Evolutionary conservation across 179 eudicot species (phyloP), one percentile per base, ranked within the genome.

Genomic region (Amaranthus tricolor): DNA sequence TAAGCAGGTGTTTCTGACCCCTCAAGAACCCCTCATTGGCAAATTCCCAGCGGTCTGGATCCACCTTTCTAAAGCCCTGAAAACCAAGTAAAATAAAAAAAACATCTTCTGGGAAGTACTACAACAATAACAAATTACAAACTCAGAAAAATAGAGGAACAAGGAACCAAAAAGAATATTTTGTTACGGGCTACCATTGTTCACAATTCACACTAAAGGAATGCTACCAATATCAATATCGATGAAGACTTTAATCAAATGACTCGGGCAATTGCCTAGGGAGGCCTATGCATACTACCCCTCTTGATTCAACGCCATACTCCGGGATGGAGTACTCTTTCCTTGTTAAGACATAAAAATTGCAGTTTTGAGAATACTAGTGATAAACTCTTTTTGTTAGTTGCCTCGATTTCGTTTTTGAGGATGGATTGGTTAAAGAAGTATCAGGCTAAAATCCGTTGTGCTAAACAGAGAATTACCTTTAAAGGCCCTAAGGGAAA

Each of bases 31-130:
- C 40, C 40, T 31, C 40, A 31, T 90, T 90, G n/a, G 96, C 96
- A 75, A 90, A 90, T 82, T 90, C 93, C 96, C 96, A 90, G 54
- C 90, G 89, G 78, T 90, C 93, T 74, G 96, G 93, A 83, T 90
- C 96, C 71, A 90, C 96, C 84, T 91, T 91, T 81, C 85, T 82
- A 71, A 91, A 91, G 17, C 96, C 96, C 96, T 91, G 87, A 77
- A 60, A 24, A 73, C 80, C 84, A 64, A 62, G 65, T 61, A 73
- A 6, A 17, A 72, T 10, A 53, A 55, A 70, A 44, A 57, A 55
- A 2, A 65, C 53, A 59, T 19, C 47, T 63, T 64, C 55, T 7
- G 50, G 68, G 59, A 48, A 31, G 17, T 47, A 11, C 54, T 16
- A 17, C 9, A 15, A 60, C 17, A 60, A 60, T 7, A 9, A 13